A percentile compares a stretch with the other conserved stretches of the same genome.
Conservation (phyloP, 1,139 yeast species). For the Taphrina deformans region DNA sequence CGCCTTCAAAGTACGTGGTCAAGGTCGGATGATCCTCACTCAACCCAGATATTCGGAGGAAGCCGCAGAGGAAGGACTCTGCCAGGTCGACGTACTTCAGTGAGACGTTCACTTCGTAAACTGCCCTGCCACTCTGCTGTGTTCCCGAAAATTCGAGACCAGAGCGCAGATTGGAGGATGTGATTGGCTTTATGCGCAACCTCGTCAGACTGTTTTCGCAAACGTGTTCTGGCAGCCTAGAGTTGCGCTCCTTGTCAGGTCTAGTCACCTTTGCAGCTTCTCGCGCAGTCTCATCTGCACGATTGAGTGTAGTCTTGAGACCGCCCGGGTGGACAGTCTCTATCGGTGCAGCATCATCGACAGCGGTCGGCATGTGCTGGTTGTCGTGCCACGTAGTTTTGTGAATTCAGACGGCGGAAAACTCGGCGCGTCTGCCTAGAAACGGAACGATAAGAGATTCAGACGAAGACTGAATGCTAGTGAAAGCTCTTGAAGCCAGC, state of each 20-base stretch:
- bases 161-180: conserved; percentile 53
- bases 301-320: conserved; percentile 3
- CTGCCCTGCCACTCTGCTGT: conserved; percentile 69
- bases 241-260: not conserved
- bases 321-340: conserved; percentile 4
- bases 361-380: conserved; percentile 19
- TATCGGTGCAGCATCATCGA: conserved; percentile 15
- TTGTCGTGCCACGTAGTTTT: not conserved
- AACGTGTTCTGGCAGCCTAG: not conserved
- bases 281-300: conserved; percentile 7
- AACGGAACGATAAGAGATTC: not conserved
- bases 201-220: conserved; percentile 10
- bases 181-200: conserved; percentile 1
- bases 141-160: conserved; percentile 67
- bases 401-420: not conserved
- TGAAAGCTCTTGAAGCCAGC: too few relatives aligned
- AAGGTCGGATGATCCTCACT: conserved; percentile 76
- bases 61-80: conserved; percentile 68
- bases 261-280: not conserved
- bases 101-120: conserved; percentile 70
- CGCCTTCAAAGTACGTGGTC: conserved; percentile 84
- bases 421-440: not conserved
- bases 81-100: conserved; percentile 66
- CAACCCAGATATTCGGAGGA: conserved; percentile 73
- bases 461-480: not conserved